A percentile compares a stretch with the other conserved stretches of the same genome.
Evolutionary conservation across 1,139 yeast genomes (phyloP).

Genomic region (Pneumocystis sp.): DNA sequence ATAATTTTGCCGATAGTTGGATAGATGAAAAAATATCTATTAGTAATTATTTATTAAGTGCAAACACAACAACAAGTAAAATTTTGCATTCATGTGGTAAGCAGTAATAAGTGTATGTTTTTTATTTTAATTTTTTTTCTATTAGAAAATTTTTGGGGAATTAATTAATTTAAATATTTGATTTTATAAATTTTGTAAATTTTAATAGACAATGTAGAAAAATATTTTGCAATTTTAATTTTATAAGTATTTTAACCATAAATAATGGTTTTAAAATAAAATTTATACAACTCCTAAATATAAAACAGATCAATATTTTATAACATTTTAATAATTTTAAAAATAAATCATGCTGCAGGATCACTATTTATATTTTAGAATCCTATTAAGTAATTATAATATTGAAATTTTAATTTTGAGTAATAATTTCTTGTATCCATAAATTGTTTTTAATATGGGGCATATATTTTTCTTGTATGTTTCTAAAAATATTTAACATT

Average conservation of each 20-base stretch:
- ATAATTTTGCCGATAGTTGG: conserved; percentile 89
- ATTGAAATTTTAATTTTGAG: background rate
- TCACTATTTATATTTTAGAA: background rate
- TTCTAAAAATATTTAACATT: conserved; percentile 30
- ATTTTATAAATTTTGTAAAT: background rate
- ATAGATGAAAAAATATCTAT: conserved; percentile 95
- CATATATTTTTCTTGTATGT: conserved; percentile 6
- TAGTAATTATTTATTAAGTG: conserved; percentile 87
- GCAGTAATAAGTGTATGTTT: background rate
- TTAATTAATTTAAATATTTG: background rate
- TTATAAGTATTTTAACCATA: background rate
- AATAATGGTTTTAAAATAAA: background rate
- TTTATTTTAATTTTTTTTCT: background rate
- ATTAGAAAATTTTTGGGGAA: background rate
- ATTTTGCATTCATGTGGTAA: conserved; percentile 86
- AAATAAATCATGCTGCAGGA: background rate
- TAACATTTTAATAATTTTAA: background rate
- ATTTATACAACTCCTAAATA: background rate
- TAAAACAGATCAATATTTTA: background rate
- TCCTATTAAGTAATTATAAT: background rate
- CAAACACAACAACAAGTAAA: conserved; percentile 95
- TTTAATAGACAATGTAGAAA: background rate
- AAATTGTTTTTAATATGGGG: conserved; percentile 1
- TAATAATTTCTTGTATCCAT: conserved; percentile 1
- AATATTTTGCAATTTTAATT: background rate